Conservation (phyloP, 257 asterid genomes). For the Solanum gracilifrons region DNA sequence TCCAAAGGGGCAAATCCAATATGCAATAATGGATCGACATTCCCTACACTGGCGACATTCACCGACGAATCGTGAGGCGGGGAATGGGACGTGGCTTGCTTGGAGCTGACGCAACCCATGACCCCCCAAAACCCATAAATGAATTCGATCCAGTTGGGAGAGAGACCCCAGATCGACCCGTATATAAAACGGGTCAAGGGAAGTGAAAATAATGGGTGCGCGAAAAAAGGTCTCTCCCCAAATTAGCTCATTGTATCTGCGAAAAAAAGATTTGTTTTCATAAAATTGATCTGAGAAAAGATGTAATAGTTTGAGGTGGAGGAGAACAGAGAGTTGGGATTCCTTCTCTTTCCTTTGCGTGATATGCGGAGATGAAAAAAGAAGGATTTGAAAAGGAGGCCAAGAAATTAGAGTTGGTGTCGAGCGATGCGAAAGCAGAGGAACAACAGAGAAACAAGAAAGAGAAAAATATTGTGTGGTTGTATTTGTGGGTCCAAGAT, state of each 20-base stretch:
- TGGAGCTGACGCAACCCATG: conserved; percentile 96
- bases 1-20: conserved; percentile 48
- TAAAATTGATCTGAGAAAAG: background rate
- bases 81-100: conserved; percentile 32
- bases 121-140: conserved; percentile 71
- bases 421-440: conserved; percentile 6
- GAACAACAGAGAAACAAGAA: background rate
- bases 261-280: conserved; percentile 4
- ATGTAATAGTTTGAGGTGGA: background rate
- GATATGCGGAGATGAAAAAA: conserved; percentile 20
- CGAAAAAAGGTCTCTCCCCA: conserved; percentile 19
- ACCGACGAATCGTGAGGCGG: conserved; percentile 9
- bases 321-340: conserved; percentile 4
- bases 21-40: conserved; percentile 14
- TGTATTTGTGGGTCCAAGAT: conserved; percentile 8
- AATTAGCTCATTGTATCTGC: conserved; percentile 14
- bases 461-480: background rate
- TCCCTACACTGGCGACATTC: background rate
- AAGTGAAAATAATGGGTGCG: conserved; percentile 6
- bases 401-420: background rate
- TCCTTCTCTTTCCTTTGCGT: conserved; percentile 11
- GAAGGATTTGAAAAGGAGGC: background rate
- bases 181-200: conserved; percentile 22
- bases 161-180: conserved; percentile 23
- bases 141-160: conserved; percentile 1